A percentile compares a stretch with the other conserved stretches of the same genome.
Evolutionary conservation across 2,329 filamentous ascomycete species (phyloP).

Genomic region (Lasiodiplodia sp.): DNA sequence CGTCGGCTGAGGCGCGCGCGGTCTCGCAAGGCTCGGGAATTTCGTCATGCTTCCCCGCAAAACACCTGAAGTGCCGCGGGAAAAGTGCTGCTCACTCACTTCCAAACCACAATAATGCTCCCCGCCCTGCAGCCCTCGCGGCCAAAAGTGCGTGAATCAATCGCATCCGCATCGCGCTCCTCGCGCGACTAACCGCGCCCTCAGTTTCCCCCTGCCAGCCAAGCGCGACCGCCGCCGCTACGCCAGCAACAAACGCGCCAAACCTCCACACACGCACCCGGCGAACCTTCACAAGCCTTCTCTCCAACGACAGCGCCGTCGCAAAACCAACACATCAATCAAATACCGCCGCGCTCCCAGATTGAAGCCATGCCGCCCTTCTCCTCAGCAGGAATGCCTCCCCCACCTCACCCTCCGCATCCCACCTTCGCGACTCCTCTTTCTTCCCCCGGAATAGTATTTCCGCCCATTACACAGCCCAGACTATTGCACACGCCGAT

Average conservation of each 20-base stretch:
- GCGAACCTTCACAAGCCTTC: background rate
- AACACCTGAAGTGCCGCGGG: background rate
- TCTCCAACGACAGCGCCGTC: background rate
- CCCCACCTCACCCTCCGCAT: slow-evolving; percentile 31
- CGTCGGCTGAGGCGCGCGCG: background rate
- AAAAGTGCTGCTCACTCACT: background rate
- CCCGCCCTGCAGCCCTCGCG: slow-evolving; percentile 49
- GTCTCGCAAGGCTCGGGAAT: background rate
- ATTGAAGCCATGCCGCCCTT: slow-evolving; percentile 57
- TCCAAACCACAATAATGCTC: slow-evolving; percentile 41
- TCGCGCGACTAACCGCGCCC: background rate
- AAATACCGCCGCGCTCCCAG: slow-evolving; percentile 48
- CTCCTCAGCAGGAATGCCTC: background rate
- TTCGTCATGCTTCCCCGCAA: slow-evolving; percentile 10
- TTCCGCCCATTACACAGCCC: background rate
- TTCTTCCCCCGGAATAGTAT: slow-evolving; percentile 1
- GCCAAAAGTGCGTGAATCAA: slow-evolving; percentile 43
- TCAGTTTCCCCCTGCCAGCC: slow-evolving; percentile 18
- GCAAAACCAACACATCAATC: background rate
- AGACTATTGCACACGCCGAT: background rate
- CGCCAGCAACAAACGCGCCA: slow-evolving; percentile 35
- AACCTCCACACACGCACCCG: slow-evolving; percentile 7
- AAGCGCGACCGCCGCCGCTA: slow-evolving; percentile 30
- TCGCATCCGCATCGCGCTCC: background rate
- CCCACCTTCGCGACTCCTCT: slow-evolving; percentile 30